Evolutionary conservation across 2,329 filamentous ascomycete species (phyloP).

Genomic region (Fusarium xyrophilum): DNA sequence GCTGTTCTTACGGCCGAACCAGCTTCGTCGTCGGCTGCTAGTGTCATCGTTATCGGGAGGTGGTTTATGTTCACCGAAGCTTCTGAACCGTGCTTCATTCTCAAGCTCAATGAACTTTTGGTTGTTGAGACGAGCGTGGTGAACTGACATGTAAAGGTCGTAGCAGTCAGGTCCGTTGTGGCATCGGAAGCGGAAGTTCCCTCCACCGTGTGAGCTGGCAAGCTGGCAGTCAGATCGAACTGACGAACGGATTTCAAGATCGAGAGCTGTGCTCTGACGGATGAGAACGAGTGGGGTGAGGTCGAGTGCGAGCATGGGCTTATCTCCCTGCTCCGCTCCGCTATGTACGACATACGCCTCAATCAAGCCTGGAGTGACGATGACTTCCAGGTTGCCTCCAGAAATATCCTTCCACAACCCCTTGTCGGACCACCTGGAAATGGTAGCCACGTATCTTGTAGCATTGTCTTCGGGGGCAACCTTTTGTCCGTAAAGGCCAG

Average conservation of each 20-base stretch:
- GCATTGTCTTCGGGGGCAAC: constrained; percentile 50
- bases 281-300: constrained; percentile 91
- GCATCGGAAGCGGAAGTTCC: constrained; percentile 90
- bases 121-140: constrained; percentile 89
- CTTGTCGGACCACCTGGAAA: constrained; percentile 69
- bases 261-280: constrained; percentile 87
- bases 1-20: constrained; percentile 70
- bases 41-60: constrained; percentile 57
- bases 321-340: constrained; percentile 47
- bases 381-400: constrained; percentile 59
- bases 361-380: constrained; percentile 65
- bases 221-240: constrained; percentile 76
- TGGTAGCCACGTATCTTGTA: constrained; percentile 58
- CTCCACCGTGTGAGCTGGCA: constrained; percentile 64
- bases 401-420: constrained; percentile 67
- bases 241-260: constrained; percentile 91
- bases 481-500: constrained; percentile 60
- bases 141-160: constrained; percentile 83
- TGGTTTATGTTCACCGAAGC: constrained; percentile 66
- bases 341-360: constrained; percentile 59
- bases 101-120: constrained; percentile 79
- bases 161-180: constrained; percentile 78
- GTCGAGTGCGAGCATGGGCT: constrained; percentile 73
- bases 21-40: constrained; percentile 59
- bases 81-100: constrained; percentile 73